Evolutionary conservation across 2,329 filamentous ascomycete species (phyloP).

Genomic region (Cordyceps cateniannulata): DNA sequence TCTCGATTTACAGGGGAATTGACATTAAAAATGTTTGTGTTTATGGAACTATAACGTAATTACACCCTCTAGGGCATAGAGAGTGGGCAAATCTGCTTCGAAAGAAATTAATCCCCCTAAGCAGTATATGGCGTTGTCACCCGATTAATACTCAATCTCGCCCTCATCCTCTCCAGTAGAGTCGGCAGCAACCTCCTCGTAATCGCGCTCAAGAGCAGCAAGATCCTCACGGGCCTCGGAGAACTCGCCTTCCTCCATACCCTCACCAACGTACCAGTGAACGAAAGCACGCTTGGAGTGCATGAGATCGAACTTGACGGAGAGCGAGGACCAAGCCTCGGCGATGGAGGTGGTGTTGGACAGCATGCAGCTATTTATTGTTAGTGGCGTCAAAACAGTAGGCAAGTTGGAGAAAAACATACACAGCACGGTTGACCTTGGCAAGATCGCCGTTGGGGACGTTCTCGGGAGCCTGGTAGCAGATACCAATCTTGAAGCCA

Average conservation of each 20-base stretch:
- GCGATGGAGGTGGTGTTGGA: slow-evolving; percentile 98
- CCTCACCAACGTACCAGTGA: slow-evolving; percentile 99
- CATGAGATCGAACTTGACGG: slow-evolving; percentile 99
- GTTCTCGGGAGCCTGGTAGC: slow-evolving; percentile 95
- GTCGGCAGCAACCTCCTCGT: slow-evolving; percentile 96
- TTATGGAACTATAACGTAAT: slow-evolving; percentile 33
- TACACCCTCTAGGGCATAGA: slow-evolving; percentile 27
- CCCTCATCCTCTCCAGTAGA: slow-evolving; percentile 81
- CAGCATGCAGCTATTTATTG: slow-evolving; percentile 73
- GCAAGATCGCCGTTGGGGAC: slow-evolving; percentile 96
- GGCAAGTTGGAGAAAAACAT: slow-evolving; percentile 41
- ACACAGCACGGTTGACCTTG: slow-evolving; percentile 97
- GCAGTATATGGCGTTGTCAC: slow-evolving; percentile 11
- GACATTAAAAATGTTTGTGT: slow-evolving; percentile 16
- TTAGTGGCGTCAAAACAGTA: slow-evolving; percentile 19
- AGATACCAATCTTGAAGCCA: slow-evolving; percentile 99
- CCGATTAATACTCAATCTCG: slow-evolving; percentile 82
- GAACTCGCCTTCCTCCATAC: slow-evolving; percentile 99
- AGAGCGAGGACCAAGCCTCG: slow-evolving; percentile 94
- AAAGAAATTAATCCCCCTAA: slow-evolving; percentile 16
- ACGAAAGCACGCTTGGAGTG: slow-evolving; percentile 99
- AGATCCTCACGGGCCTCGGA: slow-evolving; percentile 98
- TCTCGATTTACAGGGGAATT: slow-evolving; percentile 9
- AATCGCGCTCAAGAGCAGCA: slow-evolving; percentile 94
- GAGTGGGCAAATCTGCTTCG: slow-evolving; percentile 22